Evolutionary conservation across 1,284 basidiomycete genomes (phyloP), one percentile per base, ranked within the genome.

Genomic region (Ustilago xerochloae): DNA sequence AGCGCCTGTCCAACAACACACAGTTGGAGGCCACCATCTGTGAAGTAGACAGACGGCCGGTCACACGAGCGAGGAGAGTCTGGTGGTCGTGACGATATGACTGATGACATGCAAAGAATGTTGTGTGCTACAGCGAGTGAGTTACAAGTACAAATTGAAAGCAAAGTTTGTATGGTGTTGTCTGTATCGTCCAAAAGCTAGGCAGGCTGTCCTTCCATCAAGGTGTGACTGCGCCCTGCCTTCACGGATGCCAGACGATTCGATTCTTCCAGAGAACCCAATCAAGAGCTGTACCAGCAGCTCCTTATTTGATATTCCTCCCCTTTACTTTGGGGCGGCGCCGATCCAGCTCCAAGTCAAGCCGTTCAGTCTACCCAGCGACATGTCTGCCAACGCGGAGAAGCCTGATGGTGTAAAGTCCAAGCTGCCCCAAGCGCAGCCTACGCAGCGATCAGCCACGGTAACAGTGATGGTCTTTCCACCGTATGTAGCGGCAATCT

Each of bases 371-470:
- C 78, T 71, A 2, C 81, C 81, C n/a, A 62, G 43, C 15, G 43
- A 52, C 45, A 60, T 53, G 45, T 62, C 39, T 0, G 77, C 75
- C 8, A 82, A 64, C 60, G 73, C 52, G 26, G 53, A 51, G 62
- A 82, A 82, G 6, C 70, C 81, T 1, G 73, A 55, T 0, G 64
- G 56, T 4, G 74, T 75, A 47, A 82, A 77, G 65, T 82, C 81
- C 26, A 83, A 64, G 30, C 77, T 69, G 18, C 63, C 61, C 53
- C 57, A 50, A 1, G 49, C 59, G 52, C 80, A 83, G 24, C 78
- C 75, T 2, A 43, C 64, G 54, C 81, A 84, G 20, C 75, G 74
- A 36, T 84, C 81, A 12, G 72, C 72, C 16, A 81, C 75, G 15
- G 60, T 72, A 36, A 77, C 80, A 5, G 63, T 76, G 45, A 77